A percentile compares a stretch with the other conserved stretches of the same genome.
phyloP scores from a whole-genome alignment of 768 basidiomycete species.

The Dioszegia hungarica region DNA sequence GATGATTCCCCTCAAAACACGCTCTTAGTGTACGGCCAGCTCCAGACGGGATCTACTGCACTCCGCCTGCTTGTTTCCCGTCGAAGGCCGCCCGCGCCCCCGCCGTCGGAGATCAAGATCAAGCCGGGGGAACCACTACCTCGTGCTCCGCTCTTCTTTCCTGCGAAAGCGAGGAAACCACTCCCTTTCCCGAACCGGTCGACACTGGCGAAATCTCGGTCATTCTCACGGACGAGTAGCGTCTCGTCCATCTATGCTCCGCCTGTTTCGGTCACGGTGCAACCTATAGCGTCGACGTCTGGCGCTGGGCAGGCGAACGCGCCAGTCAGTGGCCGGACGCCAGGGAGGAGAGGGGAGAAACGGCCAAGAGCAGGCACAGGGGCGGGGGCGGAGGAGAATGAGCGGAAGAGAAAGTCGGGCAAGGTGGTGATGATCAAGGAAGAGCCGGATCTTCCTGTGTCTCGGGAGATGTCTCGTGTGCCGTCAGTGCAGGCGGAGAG shows the following conservation, averaged over 20 bases:
- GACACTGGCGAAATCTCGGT: slow-evolving; percentile 8
- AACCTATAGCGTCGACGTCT: neutral
- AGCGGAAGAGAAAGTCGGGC: slow-evolving; percentile 24
- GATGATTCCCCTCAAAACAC: slow-evolving; percentile 50
- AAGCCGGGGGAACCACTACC: slow-evolving; percentile 47
- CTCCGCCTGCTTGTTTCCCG: slow-evolving; percentile 25
- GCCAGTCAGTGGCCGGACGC: slow-evolving; percentile 32
- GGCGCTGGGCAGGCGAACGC: slow-evolving; percentile 3
- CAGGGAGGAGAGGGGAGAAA: slow-evolving; percentile 44
- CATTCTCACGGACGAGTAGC: slow-evolving; percentile 27
- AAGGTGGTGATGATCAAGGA: slow-evolving; percentile 15
- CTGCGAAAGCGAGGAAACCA: slow-evolving; percentile 24
- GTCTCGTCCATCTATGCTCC: slow-evolving; percentile 31
- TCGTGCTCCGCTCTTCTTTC: slow-evolving; percentile 40
- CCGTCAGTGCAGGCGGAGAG: too few species aligned
- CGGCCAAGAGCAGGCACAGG: slow-evolving; percentile 20
- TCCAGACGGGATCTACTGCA: slow-evolving; percentile 8
- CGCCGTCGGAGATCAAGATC: slow-evolving; percentile 22
- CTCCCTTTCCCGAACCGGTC: slow-evolving; percentile 24
- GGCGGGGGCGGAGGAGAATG: slow-evolving; percentile 15
- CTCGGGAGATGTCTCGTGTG: too few species aligned
- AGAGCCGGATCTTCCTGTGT: too few species aligned
- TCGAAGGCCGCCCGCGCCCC: slow-evolving; percentile 24
- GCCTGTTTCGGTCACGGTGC: slow-evolving; percentile 1
- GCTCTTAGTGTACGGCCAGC: slow-evolving; percentile 43